Conservation (phyloP, 2,329 filamentous ascomycete species). For the Xylaria sp. region DNA sequence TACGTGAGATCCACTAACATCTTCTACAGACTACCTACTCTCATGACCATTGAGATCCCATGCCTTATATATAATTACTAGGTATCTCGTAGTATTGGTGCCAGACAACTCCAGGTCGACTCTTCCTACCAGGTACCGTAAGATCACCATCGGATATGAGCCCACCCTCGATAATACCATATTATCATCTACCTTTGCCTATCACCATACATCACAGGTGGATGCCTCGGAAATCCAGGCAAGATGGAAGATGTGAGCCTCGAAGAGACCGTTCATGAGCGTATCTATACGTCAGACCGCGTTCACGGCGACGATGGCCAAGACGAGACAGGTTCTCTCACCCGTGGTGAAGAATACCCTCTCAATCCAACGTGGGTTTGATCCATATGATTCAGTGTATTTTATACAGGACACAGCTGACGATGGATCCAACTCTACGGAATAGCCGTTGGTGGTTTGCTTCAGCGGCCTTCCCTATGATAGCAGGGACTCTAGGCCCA, state of each 20-base stretch:
- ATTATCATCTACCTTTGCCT: background rate
- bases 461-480: constrained; percentile 64
- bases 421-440: background rate
- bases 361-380: constrained; percentile 40
- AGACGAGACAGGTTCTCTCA: constrained; percentile 27
- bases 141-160: background rate
- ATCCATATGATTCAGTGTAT: background rate
- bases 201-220: background rate
- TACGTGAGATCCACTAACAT: no score
- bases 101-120: background rate
- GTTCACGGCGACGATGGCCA: constrained; percentile 23
- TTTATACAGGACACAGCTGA: constrained; percentile 3
- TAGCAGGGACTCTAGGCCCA: constrained; percentile 78
- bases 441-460: constrained; percentile 58
- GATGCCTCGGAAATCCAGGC: background rate
- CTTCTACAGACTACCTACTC: no score
- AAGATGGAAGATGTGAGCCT: constrained; percentile 41
- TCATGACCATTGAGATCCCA: no score
- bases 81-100: no score
- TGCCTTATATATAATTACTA: no score
- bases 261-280: constrained; percentile 35
- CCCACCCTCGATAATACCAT: background rate
- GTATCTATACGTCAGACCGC: constrained; percentile 28
- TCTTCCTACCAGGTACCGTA: background rate
- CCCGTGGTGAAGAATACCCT: constrained; percentile 38